Base-by-base conservation (phyloP, 2,329 filamentous ascomycete species). In the Botrytis aclada region DNA sequence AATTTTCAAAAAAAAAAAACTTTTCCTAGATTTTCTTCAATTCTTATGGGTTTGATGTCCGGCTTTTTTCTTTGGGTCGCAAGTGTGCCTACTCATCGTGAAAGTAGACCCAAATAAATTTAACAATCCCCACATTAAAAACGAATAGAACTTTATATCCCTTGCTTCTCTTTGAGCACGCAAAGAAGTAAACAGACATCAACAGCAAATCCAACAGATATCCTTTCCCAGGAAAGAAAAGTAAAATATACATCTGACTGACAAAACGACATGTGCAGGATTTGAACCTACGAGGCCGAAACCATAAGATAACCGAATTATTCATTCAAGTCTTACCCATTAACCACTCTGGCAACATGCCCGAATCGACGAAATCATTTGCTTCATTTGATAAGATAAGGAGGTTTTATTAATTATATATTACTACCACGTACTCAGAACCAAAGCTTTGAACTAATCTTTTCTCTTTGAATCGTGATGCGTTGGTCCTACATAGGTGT, bases 271-370 rank as follows among this genome's bases (percentile, higher is more conserved):
- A 71, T 64, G 60, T 71, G 70, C 70, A 71, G 70, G 70, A 71
- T 71, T 71, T 71, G 70, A 71, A 71, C 70, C 70, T 71, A 71
- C 70, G 70, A 71, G 70, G 70, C 70, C 70, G 70, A 71, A 71
- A 71, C 70, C 70, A 71, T 71, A 71, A 71, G 70, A 71, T 71
- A 71, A 71, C 61, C 61, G 61, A 71, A 71, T 58, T 45, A 45
- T 70, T 66, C 61, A 71, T 71, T 71, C 70, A 71, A 71, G 70
- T 71, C 70, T 71, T 71, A 71, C 70, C 70, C 70, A 71, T 71
- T 71, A 71, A 71, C 70, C 70, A 71, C 70, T 71, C 70, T 71
- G 70, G 70, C 70, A 71, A 71, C 60, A 64, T 71, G 70, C 61
- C 70, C 20, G 37, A 7, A 12, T 4, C 0, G 14, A 2, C 0